Conservation (phyloP, 495 filamentous ascomycete species). For the Ascobolus immersus region DNA sequence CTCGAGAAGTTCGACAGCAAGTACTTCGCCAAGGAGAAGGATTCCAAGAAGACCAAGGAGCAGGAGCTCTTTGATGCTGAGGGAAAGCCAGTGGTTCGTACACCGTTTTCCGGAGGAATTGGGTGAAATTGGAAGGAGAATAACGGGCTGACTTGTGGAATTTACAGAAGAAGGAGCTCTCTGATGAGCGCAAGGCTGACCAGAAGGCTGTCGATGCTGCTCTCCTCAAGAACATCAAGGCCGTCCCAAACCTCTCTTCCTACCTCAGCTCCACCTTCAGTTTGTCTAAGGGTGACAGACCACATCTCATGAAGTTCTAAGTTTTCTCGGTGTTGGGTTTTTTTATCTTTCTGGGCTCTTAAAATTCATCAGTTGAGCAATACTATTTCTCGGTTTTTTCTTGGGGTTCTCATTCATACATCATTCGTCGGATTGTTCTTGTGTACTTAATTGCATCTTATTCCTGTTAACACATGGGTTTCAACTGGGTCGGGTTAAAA, state of each 20-base stretch:
- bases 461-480: no score
- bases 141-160: conserved; percentile 1
- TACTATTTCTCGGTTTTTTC: conserved; percentile 1
- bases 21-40: conserved; percentile 93
- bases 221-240: conserved; percentile 77
- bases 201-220: conserved; percentile 96
- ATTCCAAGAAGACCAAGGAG: conserved; percentile 64
- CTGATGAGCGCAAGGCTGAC: conserved; percentile 70
- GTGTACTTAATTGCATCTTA: no score
- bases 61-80: conserved; percentile 98
- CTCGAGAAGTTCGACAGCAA: conserved; percentile 52
- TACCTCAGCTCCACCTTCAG: conserved; percentile 86
- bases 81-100: conserved; percentile 69
- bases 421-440: no score
- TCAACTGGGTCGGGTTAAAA: no score
- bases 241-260: conserved; percentile 62
- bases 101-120: conserved; percentile 14
- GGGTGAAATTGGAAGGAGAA: background rate
- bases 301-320: conserved; percentile 92
- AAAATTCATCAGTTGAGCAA: background rate
- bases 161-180: conserved; percentile 78
- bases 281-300: conserved; percentile 91
- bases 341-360: background rate
- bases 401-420: no score
- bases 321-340: no score